These are phyloP conservation scores for Pythium sukuiense DNA, from an alignment of 352 stramenopile genomes.

Conservation along the genomic window DNA sequence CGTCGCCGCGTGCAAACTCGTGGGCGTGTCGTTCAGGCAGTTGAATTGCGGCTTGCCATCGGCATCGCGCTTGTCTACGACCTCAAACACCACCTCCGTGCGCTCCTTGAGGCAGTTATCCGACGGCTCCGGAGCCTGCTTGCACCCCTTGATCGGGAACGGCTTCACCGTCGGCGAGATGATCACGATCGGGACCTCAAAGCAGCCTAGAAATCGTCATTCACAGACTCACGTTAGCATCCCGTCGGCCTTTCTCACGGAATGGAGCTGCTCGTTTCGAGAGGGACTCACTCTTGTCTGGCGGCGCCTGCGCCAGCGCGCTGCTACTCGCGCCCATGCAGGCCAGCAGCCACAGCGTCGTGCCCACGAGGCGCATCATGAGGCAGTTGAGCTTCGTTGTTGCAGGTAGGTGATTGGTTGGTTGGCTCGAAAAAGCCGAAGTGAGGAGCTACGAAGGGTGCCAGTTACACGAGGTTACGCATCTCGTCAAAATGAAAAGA, in stretches of 20 bases:
- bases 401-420: background rate
- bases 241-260: background rate
- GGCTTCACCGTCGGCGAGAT: constrained; percentile 48
- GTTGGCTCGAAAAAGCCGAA: constrained; percentile 1
- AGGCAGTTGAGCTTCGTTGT: background rate
- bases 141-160: constrained; percentile 62
- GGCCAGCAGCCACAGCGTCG: constrained; percentile 5
- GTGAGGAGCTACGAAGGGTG: background rate
- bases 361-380: background rate
- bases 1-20: constrained; percentile 39
- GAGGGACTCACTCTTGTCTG: background rate
- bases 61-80: constrained; percentile 49
- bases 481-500: background rate
- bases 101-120: constrained; percentile 68
- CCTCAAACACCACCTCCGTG: constrained; percentile 47
- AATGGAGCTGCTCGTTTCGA: background rate
- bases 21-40: constrained; percentile 45
- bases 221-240: background rate
- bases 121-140: constrained; percentile 55
- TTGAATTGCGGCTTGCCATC: constrained; percentile 39
- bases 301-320: background rate
- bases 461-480: background rate
- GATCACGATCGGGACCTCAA: constrained; percentile 68
- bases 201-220: constrained; percentile 38
- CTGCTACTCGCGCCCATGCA: background rate